Conservation (phyloP, 148 eudicot genomes). For the Selenicereus undatus region DNA sequence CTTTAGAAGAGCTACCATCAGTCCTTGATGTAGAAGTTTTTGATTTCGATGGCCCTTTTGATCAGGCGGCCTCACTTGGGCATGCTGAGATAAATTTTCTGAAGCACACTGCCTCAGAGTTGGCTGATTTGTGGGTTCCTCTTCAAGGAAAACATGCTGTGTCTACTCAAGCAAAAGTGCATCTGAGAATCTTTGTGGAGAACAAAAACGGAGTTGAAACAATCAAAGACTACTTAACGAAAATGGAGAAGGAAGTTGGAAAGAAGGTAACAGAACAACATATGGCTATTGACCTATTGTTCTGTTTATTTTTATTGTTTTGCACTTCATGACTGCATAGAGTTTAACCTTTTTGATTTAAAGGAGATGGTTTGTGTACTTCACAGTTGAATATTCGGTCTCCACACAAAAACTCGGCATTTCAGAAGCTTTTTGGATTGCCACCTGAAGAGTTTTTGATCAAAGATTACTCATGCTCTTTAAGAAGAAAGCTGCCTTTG, state of each 20-base stretch:
- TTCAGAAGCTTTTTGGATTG: conserved; percentile 77
- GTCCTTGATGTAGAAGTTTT: conserved; percentile 83
- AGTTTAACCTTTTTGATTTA: neutral
- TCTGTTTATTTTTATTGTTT: neutral
- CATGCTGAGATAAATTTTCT: conserved; percentile 88
- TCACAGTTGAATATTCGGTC: conserved; percentile 77
- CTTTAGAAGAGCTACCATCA: conserved; percentile 82
- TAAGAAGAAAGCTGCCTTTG: conserved; percentile 71
- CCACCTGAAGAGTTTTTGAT: conserved; percentile 92
- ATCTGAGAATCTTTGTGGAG: conserved; percentile 80
- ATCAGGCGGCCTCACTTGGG: conserved; percentile 73
- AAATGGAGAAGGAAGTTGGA: conserved; percentile 93
- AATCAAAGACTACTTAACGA: conserved; percentile 65
- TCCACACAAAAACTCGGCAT: conserved; percentile 73
- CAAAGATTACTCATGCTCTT: conserved; percentile 75
- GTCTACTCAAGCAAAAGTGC: conserved; percentile 75
- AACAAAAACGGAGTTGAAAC: conserved; percentile 82
- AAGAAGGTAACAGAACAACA: conserved; percentile 51
- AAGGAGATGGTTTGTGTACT: neutral
- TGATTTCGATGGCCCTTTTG: conserved; percentile 90
- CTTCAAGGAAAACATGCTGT: conserved; percentile 77
- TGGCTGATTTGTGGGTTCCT: conserved; percentile 86
- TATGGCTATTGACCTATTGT: neutral
- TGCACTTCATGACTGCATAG: neutral
- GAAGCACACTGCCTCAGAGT: conserved; percentile 57